These are phyloP conservation scores for Aphanomyces euteiches DNA, from an alignment of 352 stramenopile genomes.

Conservation along the genomic window DNA sequence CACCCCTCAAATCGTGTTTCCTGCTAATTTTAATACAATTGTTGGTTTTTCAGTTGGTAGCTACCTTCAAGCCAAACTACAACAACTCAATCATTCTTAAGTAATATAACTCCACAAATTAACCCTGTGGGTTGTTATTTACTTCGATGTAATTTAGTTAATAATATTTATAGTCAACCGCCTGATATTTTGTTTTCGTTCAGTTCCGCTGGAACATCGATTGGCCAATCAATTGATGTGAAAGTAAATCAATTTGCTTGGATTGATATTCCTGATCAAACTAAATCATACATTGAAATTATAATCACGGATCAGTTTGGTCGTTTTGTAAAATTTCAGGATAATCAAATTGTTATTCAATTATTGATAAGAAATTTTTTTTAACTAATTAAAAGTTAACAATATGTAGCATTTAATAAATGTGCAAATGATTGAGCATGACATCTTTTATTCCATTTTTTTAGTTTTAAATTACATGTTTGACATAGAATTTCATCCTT, in stretches of 20 bases:
- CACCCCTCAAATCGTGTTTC: neutral
- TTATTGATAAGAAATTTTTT: constrained; percentile 1
- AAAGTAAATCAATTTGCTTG: neutral
- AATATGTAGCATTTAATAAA: neutral
- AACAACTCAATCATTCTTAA: constrained; percentile 7
- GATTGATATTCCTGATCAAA: neutral
- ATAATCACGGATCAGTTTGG: neutral
- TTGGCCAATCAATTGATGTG: neutral
- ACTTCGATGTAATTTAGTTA: constrained; percentile 2
- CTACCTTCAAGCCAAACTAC: neutral
- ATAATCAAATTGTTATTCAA: neutral
- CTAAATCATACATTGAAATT: constrained; percentile 6
- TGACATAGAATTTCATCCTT: neutral
- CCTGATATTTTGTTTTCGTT: constrained; percentile 5
- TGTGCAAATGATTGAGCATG: neutral
- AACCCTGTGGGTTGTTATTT: neutral
- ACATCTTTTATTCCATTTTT: neutral
- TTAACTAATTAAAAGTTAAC: neutral
- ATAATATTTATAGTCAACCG: neutral
- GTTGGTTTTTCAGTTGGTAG: neutral
- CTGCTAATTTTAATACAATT: constrained; percentile 1
- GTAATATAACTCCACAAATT: neutral
- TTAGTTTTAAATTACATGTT: neutral
- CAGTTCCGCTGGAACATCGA: neutral
- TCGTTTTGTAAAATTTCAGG: neutral